Evolutionary conservation across 352 stramenopile species (phyloP), one percentile per base, ranked within the genome.

Genomic region (Peronosclerospora sorghi): DNA sequence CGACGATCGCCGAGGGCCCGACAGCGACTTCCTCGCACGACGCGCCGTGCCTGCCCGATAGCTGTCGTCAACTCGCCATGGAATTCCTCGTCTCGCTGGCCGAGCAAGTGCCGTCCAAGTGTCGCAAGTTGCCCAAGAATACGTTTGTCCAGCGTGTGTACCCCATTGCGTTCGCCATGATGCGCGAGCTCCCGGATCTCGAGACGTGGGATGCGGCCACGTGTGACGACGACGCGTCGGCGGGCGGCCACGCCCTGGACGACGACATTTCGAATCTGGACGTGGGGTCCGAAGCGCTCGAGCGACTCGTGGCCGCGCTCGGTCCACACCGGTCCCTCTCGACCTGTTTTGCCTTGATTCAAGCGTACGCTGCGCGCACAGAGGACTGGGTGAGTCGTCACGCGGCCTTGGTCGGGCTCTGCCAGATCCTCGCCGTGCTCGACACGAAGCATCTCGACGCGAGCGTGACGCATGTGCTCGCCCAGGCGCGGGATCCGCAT

Each of bases 201-300:
- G 77, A 85, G 10, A 68, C 67, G 15, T 89, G 77, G 73, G 80
- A 76, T 47, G 65, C 76, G 2, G 35, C 60, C 3, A 71, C 61
- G 10, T 89, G 77, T 30, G 79, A 87, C 19, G 79, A 86, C 26
- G 67, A 81, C 27, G 65, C 81, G 32, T 73, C 74, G 8, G 46
- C 34, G 27, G 54, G 54, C 7, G 54, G 62, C 15, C 47, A 58
- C 19, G 52, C 67, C 3, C 65, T 75, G 2, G 62, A 67, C 19
- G 59, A 86, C 27, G 76, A 89, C 36, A 88, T 89, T 43, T 88
- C 74, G 32, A 89, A 92, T 51, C 86, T 92, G 64, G 76, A 92
- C 57, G 79, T 92, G 5, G 79, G 79, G 10, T 83, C 76, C 4
- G 79, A 92, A 15, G 79, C 79, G 0, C 55, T 92, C 18, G 73